Evolutionary conservation across 192 early-diverging fungal species (phyloP).

Genomic region (Entomortierella beljakovae): DNA sequence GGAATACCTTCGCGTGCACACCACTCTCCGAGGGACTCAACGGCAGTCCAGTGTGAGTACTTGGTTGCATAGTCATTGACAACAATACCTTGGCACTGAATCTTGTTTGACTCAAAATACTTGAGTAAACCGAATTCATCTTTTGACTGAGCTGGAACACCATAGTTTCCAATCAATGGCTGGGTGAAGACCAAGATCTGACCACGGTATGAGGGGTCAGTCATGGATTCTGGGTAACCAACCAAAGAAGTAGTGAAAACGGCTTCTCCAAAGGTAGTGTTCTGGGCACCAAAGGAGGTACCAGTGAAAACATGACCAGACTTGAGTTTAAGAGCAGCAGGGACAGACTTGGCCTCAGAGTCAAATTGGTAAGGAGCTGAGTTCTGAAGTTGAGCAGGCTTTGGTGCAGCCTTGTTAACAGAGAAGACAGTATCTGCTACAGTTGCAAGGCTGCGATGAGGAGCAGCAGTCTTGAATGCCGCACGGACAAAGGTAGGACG

Average conservation of each 20-base stretch:
- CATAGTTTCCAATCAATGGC: constrained; percentile 97
- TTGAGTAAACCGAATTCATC: constrained; percentile 87
- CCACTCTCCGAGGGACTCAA: constrained; percentile 92
- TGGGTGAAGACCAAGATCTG: constrained; percentile 98
- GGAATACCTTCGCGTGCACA: constrained; percentile 85
- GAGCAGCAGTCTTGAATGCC: constrained; percentile 15
- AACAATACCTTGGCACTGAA: constrained; percentile 89
- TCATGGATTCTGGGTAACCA: constrained; percentile 98
- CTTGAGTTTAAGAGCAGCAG: constrained; percentile 81
- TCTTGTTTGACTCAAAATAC: constrained; percentile 88
- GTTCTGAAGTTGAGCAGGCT: constrained; percentile 24
- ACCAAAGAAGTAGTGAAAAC: constrained; percentile 96
- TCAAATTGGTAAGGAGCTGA: constrained; percentile 44
- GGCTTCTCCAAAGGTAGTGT: constrained; percentile 83
- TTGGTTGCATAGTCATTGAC: constrained; percentile 92
- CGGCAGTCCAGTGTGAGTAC: constrained; percentile 95
- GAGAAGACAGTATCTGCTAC: constrained; percentile 68
- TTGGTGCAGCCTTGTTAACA: constrained; percentile 41
- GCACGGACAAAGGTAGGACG: constrained; percentile 21
- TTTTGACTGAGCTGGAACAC: constrained; percentile 79
- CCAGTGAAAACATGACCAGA: constrained; percentile 87
- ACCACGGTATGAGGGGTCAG: constrained; percentile 95
- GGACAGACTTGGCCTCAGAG: constrained; percentile 55
- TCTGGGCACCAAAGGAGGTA: constrained; percentile 87
- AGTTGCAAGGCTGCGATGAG: constrained; percentile 58